Percentiles rank a stretch among this genome's conserved stretches.
These are phyloP conservation scores for Phytophthora sp. DNA, from an alignment of 352 stramenopile genomes.

Conservation along the genomic window DNA sequence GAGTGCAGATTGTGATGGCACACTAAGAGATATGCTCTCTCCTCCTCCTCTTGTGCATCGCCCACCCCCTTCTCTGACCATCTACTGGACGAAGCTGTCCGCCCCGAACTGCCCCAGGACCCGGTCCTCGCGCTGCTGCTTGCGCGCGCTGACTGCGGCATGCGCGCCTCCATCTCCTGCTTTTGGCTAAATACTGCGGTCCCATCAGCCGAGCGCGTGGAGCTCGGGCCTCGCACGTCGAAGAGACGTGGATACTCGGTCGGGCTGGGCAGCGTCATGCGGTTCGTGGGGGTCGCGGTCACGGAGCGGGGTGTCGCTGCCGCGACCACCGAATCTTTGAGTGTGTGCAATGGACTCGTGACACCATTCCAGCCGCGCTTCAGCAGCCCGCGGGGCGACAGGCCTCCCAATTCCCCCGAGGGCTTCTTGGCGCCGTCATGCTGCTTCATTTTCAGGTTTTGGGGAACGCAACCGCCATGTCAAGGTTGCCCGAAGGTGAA, in stretches of 20 bases:
- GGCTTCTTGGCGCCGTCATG: slow-evolving; percentile 46
- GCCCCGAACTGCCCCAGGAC: slow-evolving; percentile 41
- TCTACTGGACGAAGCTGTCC: slow-evolving; percentile 28
- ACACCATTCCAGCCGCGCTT: slow-evolving; percentile 74
- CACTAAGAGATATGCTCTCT: slow-evolving; percentile 67
- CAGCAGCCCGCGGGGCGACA: slow-evolving; percentile 65
- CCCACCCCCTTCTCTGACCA: slow-evolving; percentile 17
- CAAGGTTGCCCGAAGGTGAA: slow-evolving; percentile 24
- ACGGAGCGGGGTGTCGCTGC: slow-evolving; percentile 55
- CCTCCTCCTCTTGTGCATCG: slow-evolving; percentile 60
- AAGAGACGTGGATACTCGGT: slow-evolving; percentile 81
- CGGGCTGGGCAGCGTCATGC: slow-evolving; percentile 52
- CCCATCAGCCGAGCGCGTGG: slow-evolving; percentile 46
- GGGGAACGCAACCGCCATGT: slow-evolving; percentile 16
- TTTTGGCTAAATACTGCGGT: slow-evolving; percentile 17
- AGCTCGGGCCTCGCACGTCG: slow-evolving; percentile 56
- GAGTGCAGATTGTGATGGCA: slow-evolving; percentile 88
- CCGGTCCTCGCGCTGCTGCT: slow-evolving; percentile 40
- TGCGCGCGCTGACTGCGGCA: slow-evolving; percentile 44
- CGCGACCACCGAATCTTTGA: slow-evolving; percentile 68
- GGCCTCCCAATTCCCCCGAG: slow-evolving; percentile 24
- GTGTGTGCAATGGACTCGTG: slow-evolving; percentile 61
- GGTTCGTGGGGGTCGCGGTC: slow-evolving; percentile 35
- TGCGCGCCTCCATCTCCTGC: slow-evolving; percentile 20
- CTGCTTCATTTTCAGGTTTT: slow-evolving; percentile 33